phyloP scores from a whole-genome alignment of 495 filamentous ascomycete genomes.

The Penicillium macrosclerotiorum region DNA sequence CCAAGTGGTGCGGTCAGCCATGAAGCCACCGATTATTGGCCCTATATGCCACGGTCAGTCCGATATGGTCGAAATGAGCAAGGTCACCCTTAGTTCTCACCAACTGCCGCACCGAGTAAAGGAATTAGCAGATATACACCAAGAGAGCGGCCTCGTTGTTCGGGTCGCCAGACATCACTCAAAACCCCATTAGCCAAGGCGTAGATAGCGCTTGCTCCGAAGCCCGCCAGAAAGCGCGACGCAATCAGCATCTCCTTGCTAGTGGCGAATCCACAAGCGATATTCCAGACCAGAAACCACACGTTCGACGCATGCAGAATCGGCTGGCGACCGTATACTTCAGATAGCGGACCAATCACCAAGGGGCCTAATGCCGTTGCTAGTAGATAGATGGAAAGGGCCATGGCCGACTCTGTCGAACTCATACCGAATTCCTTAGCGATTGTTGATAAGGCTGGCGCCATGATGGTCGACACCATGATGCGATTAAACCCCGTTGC shows the following conservation, averaged over 20 bases:
- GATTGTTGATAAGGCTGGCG: constrained; percentile 57
- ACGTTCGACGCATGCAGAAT: constrained; percentile 55
- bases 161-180: constrained; percentile 36
- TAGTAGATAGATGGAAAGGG: constrained; percentile 66
- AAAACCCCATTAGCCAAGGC: constrained; percentile 44
- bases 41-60: constrained; percentile 28
- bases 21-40: constrained; percentile 50
- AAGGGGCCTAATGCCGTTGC: constrained; percentile 65
- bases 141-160: constrained; percentile 55
- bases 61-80: neutral
- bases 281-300: constrained; percentile 58
- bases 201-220: constrained; percentile 45
- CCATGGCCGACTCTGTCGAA: constrained; percentile 52
- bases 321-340: constrained; percentile 64
- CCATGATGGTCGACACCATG: constrained; percentile 67
- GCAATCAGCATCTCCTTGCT: constrained; percentile 43
- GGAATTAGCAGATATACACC: constrained; percentile 55
- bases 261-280: constrained; percentile 44
- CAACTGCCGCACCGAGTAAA: constrained; percentile 52
- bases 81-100: constrained; percentile 6
- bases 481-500: constrained; percentile 57
- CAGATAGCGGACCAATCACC: constrained; percentile 61
- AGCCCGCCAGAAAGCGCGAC: constrained; percentile 46
- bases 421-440: constrained; percentile 56
- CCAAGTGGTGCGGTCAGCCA: constrained; percentile 56